Base-by-base conservation (phyloP, 2,329 filamentous ascomycete genomes). In the Aspergillus tamarii region DNA sequence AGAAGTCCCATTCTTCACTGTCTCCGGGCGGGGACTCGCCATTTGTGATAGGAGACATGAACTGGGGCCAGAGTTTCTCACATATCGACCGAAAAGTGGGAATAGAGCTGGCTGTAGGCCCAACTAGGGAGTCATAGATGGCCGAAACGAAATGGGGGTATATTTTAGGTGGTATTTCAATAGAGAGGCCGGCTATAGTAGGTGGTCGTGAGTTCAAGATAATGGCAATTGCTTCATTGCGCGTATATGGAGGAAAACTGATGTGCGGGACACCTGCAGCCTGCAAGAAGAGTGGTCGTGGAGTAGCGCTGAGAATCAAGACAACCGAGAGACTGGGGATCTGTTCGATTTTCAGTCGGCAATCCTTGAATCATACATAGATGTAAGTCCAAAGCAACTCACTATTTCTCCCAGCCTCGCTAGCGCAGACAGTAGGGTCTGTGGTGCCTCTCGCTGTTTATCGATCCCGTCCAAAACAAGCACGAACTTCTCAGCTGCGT, bases 381-480 rank as follows among this genome's bases (percentile, higher is more conserved):
- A 46, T 36, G 14, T 36, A 50, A 34, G 5, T 50, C 36, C 21
- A 21, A 30, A 11, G 23, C 34, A 55, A 80, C 89, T 71, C 80
- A 95, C 92, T 65, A 90, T 85, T 77, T 97, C 93, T 16, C 91
- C 90, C 23, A 99, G 78, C 65, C 94, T 86, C 26, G 91, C 92
- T 66, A 99, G 80, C 14, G 92, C 93, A 36, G 94, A 89, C 5
- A 97, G 80, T 16, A 98, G 80, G 1, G 92, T 96, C 3, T 88
- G 85, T 7, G 91, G 88, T 7, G 91, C 88, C 73, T 98, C 94
- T 72, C 90, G 85, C 76, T 97, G 91, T 66, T 85, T 87, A 76
- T 98, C 94, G 62, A 98, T 89, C 12, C 88, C 92, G 81, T 98
- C 95, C 66, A 98, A 85, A 12, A 97, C 91, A 63, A 98, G 78